A percentile compares a stretch with the other conserved stretches of the same genome.
These are phyloP conservation scores for Leishmania guyanensis DNA, from an alignment of 208 protist species.

Conservation along the genomic window DNA sequence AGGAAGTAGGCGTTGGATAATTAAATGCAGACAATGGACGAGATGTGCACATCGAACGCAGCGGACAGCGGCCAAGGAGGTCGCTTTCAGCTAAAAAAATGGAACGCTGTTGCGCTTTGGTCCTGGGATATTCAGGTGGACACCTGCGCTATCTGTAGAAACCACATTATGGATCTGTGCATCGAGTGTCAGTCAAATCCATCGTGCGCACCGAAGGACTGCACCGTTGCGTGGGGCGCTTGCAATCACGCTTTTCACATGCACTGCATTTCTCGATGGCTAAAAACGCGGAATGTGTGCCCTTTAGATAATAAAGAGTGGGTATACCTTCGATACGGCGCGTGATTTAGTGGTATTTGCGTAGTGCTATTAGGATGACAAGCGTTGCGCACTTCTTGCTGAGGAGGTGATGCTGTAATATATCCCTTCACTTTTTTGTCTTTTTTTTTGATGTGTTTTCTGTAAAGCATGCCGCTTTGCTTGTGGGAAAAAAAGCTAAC, in stretches of 20 bases:
- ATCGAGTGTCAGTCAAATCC: constrained; percentile 98
- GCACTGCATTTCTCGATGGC: constrained; percentile 98
- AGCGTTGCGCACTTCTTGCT: neutral
- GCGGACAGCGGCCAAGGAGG: constrained; percentile 31
- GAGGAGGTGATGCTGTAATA: neutral
- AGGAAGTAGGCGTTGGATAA: neutral
- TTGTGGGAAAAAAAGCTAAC: neutral
- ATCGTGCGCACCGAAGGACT: constrained; percentile 90
- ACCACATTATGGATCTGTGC: constrained; percentile 99
- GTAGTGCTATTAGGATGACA: neutral
- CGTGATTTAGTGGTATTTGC: constrained; percentile 30
- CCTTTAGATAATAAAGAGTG: constrained; percentile 97
- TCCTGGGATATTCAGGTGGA: constrained; percentile 98
- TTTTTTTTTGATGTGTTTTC: neutral
- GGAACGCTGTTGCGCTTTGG: constrained; percentile 99
- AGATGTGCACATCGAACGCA: neutral
- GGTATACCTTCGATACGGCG: constrained; percentile 97
- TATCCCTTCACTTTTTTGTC: neutral
- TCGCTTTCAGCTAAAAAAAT: constrained; percentile 95
- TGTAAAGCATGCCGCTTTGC: neutral
- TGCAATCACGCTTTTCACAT: constrained; percentile 99
- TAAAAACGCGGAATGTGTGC: constrained; percentile 98
- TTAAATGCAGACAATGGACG: constrained; percentile 27
- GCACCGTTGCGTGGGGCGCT: constrained; percentile 98
- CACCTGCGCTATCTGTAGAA: constrained; percentile 98